A percentile compares a stretch with the other conserved stretches of the same genome.
phyloP scores from a whole-genome alignment of 2,329 filamentous ascomycete species.

The Pestalotiopsis sp. region DNA sequence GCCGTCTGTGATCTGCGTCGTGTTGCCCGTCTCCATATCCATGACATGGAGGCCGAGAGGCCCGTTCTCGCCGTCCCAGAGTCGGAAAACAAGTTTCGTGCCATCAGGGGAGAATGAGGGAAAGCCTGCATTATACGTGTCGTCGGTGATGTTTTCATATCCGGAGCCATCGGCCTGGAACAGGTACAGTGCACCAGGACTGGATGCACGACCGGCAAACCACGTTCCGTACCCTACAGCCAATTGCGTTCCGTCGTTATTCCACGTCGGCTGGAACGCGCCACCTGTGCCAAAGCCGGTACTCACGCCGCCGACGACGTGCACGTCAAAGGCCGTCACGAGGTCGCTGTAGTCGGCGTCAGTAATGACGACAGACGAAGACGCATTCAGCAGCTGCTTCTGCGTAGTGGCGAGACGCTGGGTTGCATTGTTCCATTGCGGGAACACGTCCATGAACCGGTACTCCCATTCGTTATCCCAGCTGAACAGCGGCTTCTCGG shows the following conservation, averaged over 20 bases:
- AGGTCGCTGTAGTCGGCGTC: slow-evolving; percentile 31
- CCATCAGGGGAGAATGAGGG: slow-evolving; percentile 41
- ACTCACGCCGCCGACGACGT: slow-evolving; percentile 28
- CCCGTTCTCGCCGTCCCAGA: slow-evolving; percentile 16
- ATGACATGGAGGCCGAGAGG: slow-evolving; percentile 36
- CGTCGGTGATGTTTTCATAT: not conserved
- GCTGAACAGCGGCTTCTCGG: slow-evolving; percentile 39
- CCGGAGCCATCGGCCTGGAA: not conserved
- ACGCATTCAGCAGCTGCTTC: slow-evolving; percentile 40
- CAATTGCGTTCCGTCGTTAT: slow-evolving; percentile 38
- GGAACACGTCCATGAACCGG: slow-evolving; percentile 46
- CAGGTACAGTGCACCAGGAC: not conserved
- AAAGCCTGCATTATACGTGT: slow-evolving; percentile 39
- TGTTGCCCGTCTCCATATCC: slow-evolving; percentile 26
- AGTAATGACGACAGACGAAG: slow-evolving; percentile 37
- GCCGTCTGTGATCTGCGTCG: slow-evolving; percentile 34
- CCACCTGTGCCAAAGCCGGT: slow-evolving; percentile 30
- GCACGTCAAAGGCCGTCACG: not conserved
- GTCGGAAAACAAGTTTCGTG: slow-evolving; percentile 38
- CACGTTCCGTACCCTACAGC: slow-evolving; percentile 42
- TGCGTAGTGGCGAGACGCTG: slow-evolving; percentile 34
- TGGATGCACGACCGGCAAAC: slow-evolving; percentile 36
- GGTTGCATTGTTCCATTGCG: slow-evolving; percentile 28
- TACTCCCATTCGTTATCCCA: slow-evolving; percentile 45
- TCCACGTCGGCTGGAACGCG: slow-evolving; percentile 44